Percentiles rank a stretch among this genome's conserved stretches.
These are phyloP conservation scores for Cercophora newfieldiana DNA, from an alignment of 495 filamentous ascomycete species.

Conservation along the genomic window DNA sequence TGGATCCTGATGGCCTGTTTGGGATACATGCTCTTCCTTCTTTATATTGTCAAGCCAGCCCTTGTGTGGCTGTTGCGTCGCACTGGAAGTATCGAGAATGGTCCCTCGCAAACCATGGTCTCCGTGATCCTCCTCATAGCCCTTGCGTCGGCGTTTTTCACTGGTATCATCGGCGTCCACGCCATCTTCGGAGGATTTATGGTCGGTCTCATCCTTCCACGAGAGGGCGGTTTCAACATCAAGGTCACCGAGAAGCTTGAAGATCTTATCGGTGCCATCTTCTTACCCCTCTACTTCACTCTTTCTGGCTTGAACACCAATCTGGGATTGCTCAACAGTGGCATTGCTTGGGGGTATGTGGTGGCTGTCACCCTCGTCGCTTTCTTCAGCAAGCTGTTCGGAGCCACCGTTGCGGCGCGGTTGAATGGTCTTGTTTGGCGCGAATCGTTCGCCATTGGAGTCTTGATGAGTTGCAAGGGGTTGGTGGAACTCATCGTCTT, in stretches of 20 bases:
- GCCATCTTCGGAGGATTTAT: conserved; percentile 88
- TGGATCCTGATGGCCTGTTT: conserved; percentile 77
- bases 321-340: conserved; percentile 77
- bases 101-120: conserved; percentile 83
- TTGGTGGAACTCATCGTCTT: conserved; percentile 92
- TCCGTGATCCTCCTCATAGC: conserved; percentile 76
- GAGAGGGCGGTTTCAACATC: conserved; percentile 91
- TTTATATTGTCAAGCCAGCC: conserved; percentile 71
- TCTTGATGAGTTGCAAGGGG: conserved; percentile 96
- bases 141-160: conserved; percentile 86
- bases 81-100: conserved; percentile 80
- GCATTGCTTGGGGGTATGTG: conserved; percentile 89
- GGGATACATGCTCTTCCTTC: conserved; percentile 75
- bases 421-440: conserved; percentile 82
- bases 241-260: conserved; percentile 94
- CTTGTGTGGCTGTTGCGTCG: conserved; percentile 73
- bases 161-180: conserved; percentile 81
- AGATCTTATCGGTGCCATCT: conserved; percentile 80
- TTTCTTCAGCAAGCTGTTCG: conserved; percentile 80
- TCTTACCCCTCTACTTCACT: conserved; percentile 92
- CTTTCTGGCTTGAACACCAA: conserved; percentile 88
- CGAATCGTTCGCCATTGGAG: conserved; percentile 86
- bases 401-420: conserved; percentile 78
- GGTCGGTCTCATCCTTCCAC: conserved; percentile 89
- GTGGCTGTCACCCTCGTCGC: conserved; percentile 79